Base-by-base conservation (phyloP, 768 basidiomycete genomes). In the Galerina marginata region DNA sequence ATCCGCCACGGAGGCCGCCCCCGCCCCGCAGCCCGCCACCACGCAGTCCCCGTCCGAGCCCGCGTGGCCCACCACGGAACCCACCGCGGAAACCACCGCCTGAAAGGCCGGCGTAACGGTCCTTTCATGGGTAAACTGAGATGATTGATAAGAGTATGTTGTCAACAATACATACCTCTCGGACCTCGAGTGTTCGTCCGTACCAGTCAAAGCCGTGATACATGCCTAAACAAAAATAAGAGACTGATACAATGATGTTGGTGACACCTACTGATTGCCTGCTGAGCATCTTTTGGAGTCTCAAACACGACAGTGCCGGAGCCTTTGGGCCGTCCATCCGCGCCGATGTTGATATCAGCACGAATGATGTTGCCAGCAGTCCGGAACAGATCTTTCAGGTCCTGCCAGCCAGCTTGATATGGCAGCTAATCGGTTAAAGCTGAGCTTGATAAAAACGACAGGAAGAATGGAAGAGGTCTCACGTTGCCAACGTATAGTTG, bases 181-280 rank as follows among this genome's bases (percentile, higher is more conserved):
- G 91, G 38, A 99, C 96, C 80, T 99, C 96, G 11, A 99, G 87
- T 7, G 89, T 87, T 49, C 93, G 91, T 7, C 96, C 96, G 72
- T 96, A 96, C 95, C 96, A 98, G 63, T 97, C 95, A 67, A 93
- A 97, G 29, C 96, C 96, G 60, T 97, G 91, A 73, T 96, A 98
- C 93, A 96, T 97, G 68, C 79, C 96, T 97, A 57, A 20, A 37
- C 44, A 39, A 43, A 47, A 36, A 26, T 40, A 2, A 43, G 38
- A 16, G 11, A 43, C n/a, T 33, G 10, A 39, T 16, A 29, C 9
- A n/a, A 10, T 2, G 16, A 44, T n/a, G 20, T 44, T 6, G n/a
- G 48, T 37, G 37, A n/a, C 15, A 84, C 92, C 36, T 65, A 95
- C 95, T 86, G 70, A 99, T 96, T 10, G 96, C 96, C 69, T 93